Percentiles rank a stretch among this genome's conserved stretches.
These are phyloP conservation scores for Fusarium lateritium DNA, from an alignment of 2,329 filamentous ascomycete genomes.

Conservation along the genomic window DNA sequence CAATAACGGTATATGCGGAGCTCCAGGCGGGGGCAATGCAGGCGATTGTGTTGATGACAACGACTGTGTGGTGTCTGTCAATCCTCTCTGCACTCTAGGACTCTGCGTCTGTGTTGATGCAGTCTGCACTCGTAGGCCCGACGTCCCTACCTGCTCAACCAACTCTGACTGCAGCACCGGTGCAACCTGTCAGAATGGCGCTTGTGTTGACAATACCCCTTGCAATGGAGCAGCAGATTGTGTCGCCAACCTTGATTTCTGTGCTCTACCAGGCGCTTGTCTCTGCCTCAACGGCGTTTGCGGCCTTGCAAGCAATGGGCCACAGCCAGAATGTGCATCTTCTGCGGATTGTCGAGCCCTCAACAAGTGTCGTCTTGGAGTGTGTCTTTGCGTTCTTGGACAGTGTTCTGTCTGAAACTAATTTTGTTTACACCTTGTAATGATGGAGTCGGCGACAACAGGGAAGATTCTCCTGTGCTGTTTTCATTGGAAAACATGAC, in stretches of 20 bases:
- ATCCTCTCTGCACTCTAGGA: slow-evolving; percentile 25
- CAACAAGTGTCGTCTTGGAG: not conserved
- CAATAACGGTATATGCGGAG: slow-evolving; percentile 1
- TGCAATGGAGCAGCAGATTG: slow-evolving; percentile 4
- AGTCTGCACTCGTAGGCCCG: slow-evolving; percentile 1
- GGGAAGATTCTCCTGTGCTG: too few relatives aligned
- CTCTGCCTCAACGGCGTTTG: slow-evolving; percentile 5
- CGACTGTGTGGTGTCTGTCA: slow-evolving; percentile 16
- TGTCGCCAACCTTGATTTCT: not conserved
- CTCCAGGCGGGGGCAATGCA: not conserved
- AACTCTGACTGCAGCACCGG: not conserved
- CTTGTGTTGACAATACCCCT: slow-evolving; percentile 3
- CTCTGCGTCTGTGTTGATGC: slow-evolving; percentile 22
- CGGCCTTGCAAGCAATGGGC: not conserved
- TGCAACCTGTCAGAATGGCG: slow-evolving; percentile 2
- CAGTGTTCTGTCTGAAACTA: not conserved
- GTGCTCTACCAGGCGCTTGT: not conserved
- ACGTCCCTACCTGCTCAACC: not conserved
- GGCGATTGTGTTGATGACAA: slow-evolving; percentile 19
- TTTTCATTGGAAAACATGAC: too few relatives aligned
- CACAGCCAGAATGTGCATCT: not conserved
- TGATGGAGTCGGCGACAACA: too few relatives aligned
- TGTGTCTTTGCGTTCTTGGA: slow-evolving; percentile 5
- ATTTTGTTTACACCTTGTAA: too few relatives aligned
- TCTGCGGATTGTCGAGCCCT: not conserved